Evolutionary conservation across 768 basidiomycete genomes (phyloP), one percentile per base, ranked within the genome.

Genomic region (Suillus subaureus): DNA sequence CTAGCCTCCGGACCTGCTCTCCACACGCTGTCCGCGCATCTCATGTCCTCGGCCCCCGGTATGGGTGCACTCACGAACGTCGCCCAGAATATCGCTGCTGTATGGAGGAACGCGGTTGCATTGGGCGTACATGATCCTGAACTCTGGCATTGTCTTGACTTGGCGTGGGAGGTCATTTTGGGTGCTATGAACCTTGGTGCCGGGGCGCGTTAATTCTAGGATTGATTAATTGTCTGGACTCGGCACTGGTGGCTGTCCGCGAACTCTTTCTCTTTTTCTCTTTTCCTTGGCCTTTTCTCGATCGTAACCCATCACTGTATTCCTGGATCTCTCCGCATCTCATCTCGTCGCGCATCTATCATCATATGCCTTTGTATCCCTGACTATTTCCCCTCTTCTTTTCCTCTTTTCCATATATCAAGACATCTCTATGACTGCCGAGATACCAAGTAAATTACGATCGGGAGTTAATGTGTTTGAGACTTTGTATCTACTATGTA

Each of bases 21-120:
- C 42, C 87, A 88, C 74, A 80, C 81, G 54, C 83, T 89, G 43
- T 85, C 87, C 21, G 68, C 79, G 7, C 84, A 85, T 72, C 81
- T 89, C 37, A 81, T 80, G 70, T 75, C 80, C 11, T 81, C 83
- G 31, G 80, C 85, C 9, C 77, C 80, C 1, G 82, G 43, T 63
- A 74, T 77, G 43, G 79, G 78, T 35, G 82, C 80, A 16, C 79
- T 92, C 9, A 74, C 89, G 55, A 77, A 79, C 45, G 80, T 84
- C 62, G 77, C 83, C 6, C 75, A 79, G 61, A 77, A 72, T 42
- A 83, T 92, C 43, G 83, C 88, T 64, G 91, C 88, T 8, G 74
- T 93, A 39, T 94, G 91, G 90, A 81, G 84, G 65, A 93, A 93
- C 71, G 84, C 83, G 3, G 87, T 86, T 66, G 84, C 85, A 26